Base-by-base conservation (phyloP, 768 basidiomycete species). In the Galerina marginata region DNA sequence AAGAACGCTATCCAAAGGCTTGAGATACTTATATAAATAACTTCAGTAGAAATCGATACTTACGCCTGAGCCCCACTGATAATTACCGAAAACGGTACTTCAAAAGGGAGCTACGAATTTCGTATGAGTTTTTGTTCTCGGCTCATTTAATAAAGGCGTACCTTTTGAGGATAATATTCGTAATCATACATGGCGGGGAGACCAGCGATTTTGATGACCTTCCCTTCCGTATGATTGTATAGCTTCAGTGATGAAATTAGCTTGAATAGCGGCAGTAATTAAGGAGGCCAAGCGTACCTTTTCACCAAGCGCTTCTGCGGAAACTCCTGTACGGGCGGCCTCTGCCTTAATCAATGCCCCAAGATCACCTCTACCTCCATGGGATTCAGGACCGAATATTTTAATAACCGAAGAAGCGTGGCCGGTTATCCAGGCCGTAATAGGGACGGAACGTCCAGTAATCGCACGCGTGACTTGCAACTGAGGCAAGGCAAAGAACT, bases 291-390 rank as follows among this genome's bases (percentile, higher is more conserved):
- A 20, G 16, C 9, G 12, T 37, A 56, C 60, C 54, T 56, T 61
- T 29, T 56, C 40, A 4, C 48, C 60, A 9, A 61, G 16, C 7
- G 52, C 60, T 10, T 40, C 40, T 1, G 42, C 2, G 1, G 60
- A 9, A 23, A 56, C 33, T 12, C 60, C 60, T 2, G 39, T 12
- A 4, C 54, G 36, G 11, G 39, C 39, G 1, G 55, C 60, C 23
- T 61, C 60, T 10, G 26, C 42, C 1, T 56, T 20, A 2, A 51
- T 38, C 37, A 39, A 52, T 9, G 38, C 43, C 10, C n/a, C 38
- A 1, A 56, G 23, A 20, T 61, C 55, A 15, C 60, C 60, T n/a
- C 16, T 12, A 4, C 60, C 60, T 25, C 60, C 60, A 5, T 56
- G 4, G 6, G 38, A 44, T 29, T 56, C 48, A 2, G 60, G 54